These are phyloP conservation scores for Penicillium odoratum DNA, from an alignment of 495 filamentous ascomycete genomes.

Conservation along the genomic window DNA sequence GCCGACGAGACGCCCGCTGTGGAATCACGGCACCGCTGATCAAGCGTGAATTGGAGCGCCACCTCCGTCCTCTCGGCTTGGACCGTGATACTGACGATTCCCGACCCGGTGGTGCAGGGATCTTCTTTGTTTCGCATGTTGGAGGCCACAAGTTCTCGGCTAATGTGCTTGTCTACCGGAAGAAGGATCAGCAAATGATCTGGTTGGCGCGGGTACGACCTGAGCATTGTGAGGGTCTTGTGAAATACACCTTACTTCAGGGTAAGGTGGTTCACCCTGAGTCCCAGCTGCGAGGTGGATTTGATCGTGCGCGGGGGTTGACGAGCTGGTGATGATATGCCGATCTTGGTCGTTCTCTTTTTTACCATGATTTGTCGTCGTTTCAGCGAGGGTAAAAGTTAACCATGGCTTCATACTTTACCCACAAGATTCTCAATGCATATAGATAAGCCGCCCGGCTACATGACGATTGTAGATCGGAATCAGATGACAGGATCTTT, in stretches of 20 bases:
- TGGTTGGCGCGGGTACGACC: conserved; percentile 88
- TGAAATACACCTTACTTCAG: conserved; percentile 83
- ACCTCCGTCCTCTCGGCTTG: conserved; percentile 78
- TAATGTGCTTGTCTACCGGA: conserved; percentile 86
- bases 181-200: conserved; percentile 75
- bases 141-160: conserved; percentile 94
- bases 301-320: conserved; percentile 72
- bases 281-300: conserved; percentile 82
- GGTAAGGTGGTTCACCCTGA: conserved; percentile 92
- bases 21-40: conserved; percentile 89
- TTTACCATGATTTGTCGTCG: not conserved
- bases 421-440: too few relatives aligned
- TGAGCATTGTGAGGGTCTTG: conserved; percentile 90
- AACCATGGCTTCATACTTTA: too few relatives aligned
- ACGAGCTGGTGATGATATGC: conserved; percentile 74
- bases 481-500: too few relatives aligned
- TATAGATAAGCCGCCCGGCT: too few relatives aligned
- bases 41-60: conserved; percentile 80
- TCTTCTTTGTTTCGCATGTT: conserved; percentile 93
- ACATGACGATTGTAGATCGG: too few relatives aligned
- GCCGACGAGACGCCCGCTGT: conserved; percentile 88
- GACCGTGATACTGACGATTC: conserved; percentile 87
- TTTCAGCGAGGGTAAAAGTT: not conserved
- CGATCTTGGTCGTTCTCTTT: not conserved
- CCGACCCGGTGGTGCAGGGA: conserved; percentile 81